These are phyloP conservation scores for Colletotrichum zoysiae DNA, from an alignment of 2,329 filamentous ascomycete genomes.

Conservation along the genomic window DNA sequence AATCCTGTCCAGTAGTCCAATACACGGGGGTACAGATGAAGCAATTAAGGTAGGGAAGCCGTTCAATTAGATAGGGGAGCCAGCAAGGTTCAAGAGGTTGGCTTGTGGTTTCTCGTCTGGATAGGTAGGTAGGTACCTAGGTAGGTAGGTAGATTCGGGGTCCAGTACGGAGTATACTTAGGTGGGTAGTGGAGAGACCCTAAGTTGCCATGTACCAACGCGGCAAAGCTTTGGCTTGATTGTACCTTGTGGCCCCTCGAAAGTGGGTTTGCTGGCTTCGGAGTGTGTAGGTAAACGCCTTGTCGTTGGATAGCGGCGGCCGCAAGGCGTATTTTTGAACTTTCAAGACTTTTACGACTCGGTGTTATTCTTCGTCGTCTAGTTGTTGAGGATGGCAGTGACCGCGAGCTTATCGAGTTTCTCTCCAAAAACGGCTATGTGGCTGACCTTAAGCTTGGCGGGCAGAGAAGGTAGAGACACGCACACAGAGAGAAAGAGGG, in stretches of 20 bases:
- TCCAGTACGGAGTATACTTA: conserved; percentile 17
- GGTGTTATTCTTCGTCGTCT: neutral
- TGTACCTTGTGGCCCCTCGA: conserved; percentile 18
- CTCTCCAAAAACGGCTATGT: neutral
- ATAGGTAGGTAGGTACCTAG: too few species aligned
- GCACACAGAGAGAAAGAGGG: neutral
- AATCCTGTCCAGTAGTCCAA: conserved; percentile 9
- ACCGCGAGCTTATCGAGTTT: neutral
- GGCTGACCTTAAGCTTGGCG: neutral
- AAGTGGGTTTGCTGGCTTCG: conserved; percentile 23
- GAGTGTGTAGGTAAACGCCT: conserved; percentile 28
- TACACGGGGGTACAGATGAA: conserved; percentile 30
- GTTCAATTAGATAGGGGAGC: conserved; percentile 19
- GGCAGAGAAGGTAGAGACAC: neutral
- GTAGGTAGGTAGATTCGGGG: conserved; percentile 33
- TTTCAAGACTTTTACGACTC: neutral
- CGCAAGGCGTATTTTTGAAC: conserved; percentile 33
- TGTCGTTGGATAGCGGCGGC: conserved; percentile 22
- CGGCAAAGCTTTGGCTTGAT: conserved; percentile 17
- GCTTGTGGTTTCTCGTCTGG: conserved; percentile 35
- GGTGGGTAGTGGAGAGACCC: conserved; percentile 14
- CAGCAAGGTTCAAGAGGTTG: conserved; percentile 32
- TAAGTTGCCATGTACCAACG: conserved; percentile 17
- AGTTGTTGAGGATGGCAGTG: conserved; percentile 1
- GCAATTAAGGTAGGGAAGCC: conserved; percentile 37